Evolutionary conservation across 345 rosid species (phyloP).

Genomic region (Limnanthes douglasii): DNA sequence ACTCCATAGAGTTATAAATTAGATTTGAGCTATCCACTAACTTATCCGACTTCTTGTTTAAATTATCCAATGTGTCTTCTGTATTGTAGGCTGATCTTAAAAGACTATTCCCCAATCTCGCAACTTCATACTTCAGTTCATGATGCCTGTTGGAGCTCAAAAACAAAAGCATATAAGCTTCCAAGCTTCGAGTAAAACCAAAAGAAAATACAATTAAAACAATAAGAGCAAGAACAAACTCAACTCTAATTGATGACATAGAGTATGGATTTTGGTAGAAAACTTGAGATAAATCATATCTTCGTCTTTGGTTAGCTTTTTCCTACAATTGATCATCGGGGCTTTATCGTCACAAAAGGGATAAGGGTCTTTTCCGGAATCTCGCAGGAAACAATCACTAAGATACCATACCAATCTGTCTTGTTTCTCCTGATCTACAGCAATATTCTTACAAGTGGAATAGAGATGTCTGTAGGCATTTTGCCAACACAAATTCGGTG

Average conservation of each 20-base stretch:
- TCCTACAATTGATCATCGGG: conserved; percentile 28
- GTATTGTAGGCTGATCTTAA: conserved; percentile 28
- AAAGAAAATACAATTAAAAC: no score
- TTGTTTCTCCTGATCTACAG: conserved; percentile 36
- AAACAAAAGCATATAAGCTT: no score
- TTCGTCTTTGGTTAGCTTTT: conserved; percentile 22
- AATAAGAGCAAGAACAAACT: conserved; percentile 3
- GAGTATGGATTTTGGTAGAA: conserved; percentile 36
- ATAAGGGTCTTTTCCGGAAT: conserved; percentile 28
- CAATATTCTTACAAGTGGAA: conserved; percentile 35
- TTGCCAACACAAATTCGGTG: conserved; percentile 40
- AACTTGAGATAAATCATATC: conserved; percentile 34
- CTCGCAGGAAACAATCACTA: conserved; percentile 47
- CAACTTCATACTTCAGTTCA: conserved; percentile 33
- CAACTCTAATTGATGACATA: conserved; percentile 56
- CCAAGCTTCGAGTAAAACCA: no score
- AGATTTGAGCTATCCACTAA: conserved; percentile 20
- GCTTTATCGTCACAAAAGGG: conserved; percentile 26
- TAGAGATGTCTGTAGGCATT: conserved; percentile 37
- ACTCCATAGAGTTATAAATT: no score
- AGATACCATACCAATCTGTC: conserved; percentile 52
- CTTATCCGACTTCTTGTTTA: conserved; percentile 20
- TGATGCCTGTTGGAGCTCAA: conserved; percentile 22
- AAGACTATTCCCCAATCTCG: conserved; percentile 49
- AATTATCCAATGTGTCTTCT: conserved; percentile 20